These are phyloP conservation scores for Terana coerulea DNA, from an alignment of 768 basidiomycete species.

Conservation along the genomic window DNA sequence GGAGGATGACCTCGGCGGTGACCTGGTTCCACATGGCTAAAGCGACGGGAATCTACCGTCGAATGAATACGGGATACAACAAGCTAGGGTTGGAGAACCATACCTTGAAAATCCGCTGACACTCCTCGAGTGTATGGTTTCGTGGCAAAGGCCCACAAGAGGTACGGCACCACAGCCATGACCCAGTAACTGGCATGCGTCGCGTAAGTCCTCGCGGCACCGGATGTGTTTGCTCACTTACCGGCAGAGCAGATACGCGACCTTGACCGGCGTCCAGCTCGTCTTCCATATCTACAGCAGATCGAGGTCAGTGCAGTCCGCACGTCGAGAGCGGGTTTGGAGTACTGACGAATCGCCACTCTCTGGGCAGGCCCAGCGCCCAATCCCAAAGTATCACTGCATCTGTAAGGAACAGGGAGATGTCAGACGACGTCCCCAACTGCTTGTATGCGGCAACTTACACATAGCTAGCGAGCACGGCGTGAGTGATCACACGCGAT, in stretches of 20 bases:
- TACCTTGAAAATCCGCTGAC: slow-evolving; percentile 70
- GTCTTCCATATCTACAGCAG: slow-evolving; percentile 80
- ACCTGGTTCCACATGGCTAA: slow-evolving; percentile 89
- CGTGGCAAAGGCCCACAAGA: slow-evolving; percentile 71
- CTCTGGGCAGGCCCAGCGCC: slow-evolving; percentile 73
- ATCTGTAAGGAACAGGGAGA: slow-evolving; percentile 38
- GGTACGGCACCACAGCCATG: slow-evolving; percentile 72
- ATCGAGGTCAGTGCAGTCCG: no score
- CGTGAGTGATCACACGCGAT: slow-evolving; percentile 17
- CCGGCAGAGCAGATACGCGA: slow-evolving; percentile 84
- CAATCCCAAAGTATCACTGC: slow-evolving; percentile 85
- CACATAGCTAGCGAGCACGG: slow-evolving; percentile 44
- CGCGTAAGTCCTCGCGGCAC: not conserved
- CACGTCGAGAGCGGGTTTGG: not conserved
- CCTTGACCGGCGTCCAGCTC: slow-evolving; percentile 80
- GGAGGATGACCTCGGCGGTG: slow-evolving; percentile 74
- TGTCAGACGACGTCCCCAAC: not conserved
- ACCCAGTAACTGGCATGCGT: slow-evolving; percentile 67
- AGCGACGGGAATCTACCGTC: slow-evolving; percentile 65
- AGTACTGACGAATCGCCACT: slow-evolving; percentile 66
- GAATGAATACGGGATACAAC: not conserved
- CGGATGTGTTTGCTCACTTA: slow-evolving; percentile 29
- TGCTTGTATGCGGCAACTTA: no score
- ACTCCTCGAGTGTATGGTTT: slow-evolving; percentile 62
- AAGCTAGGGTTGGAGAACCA: slow-evolving; percentile 2